Conservation (phyloP, 352 stramenopile species). For the Pythium sp. region DNA sequence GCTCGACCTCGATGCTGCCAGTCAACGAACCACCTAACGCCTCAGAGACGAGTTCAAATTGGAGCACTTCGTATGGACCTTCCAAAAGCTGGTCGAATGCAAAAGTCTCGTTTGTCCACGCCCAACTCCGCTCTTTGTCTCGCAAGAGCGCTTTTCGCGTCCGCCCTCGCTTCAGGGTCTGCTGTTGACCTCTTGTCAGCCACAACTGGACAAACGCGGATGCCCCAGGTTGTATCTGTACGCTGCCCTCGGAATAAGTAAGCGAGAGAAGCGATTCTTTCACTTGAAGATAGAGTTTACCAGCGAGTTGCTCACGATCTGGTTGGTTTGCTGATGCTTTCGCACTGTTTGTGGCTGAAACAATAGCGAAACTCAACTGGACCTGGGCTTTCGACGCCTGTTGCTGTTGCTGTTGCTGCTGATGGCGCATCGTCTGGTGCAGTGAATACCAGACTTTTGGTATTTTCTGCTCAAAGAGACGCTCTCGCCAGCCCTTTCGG, state of each 20-base stretch:
- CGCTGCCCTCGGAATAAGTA: no score
- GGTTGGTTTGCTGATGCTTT: neutral
- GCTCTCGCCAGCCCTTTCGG: conserved; percentile 27
- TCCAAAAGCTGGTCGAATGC: neutral
- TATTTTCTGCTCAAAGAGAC: neutral
- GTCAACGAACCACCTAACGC: neutral
- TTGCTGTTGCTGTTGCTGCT: neutral
- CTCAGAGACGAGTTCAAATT: conserved; percentile 8
- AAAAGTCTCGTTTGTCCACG: conserved; percentile 30
- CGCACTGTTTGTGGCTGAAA: neutral
- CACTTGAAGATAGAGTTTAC: conserved; percentile 8
- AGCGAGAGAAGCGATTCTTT: neutral
- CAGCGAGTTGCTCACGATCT: neutral
- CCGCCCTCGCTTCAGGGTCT: neutral
- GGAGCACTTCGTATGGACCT: neutral
- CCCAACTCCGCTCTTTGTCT: conserved; percentile 11
- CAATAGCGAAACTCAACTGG: conserved; percentile 11
- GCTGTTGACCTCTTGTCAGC: neutral
- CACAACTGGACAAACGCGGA: conserved; percentile 16
- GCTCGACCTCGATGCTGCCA: neutral
- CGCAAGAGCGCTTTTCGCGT: conserved; percentile 10
- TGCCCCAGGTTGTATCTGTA: conserved; percentile 6
- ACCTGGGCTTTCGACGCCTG: conserved; percentile 2
- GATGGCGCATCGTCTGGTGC: neutral
- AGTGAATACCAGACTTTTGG: conserved; percentile 13